These are phyloP conservation scores for Irpex sp. DNA, from an alignment of 1,284 basidiomycete genomes.

Conservation along the genomic window DNA sequence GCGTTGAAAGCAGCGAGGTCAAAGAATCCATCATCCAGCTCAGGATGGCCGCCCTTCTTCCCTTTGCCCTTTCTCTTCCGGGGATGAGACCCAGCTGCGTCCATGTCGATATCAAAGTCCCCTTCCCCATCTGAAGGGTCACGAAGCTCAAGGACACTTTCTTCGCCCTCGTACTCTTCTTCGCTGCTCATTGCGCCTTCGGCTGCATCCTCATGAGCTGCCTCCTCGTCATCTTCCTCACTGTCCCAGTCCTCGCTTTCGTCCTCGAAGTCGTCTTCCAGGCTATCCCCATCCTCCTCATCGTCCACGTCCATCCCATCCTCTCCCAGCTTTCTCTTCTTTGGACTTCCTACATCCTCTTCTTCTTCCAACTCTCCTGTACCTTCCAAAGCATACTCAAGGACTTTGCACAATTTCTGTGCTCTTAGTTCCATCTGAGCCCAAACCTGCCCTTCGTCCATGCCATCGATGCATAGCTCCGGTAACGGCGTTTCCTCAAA, in stretches of 20 bases:
- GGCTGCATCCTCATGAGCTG: constrained; percentile 26
- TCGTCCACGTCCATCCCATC: constrained; percentile 23
- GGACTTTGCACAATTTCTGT: constrained; percentile 60
- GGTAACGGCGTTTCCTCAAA: constrained; percentile 74
- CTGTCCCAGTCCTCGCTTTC: constrained; percentile 32
- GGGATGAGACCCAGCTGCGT: constrained; percentile 25
- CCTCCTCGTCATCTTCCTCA: constrained; percentile 31
- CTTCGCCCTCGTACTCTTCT: constrained; percentile 35
- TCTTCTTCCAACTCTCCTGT: constrained; percentile 30
- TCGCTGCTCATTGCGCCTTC: constrained; percentile 15
- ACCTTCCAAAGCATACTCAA: constrained; percentile 56
- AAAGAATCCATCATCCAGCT: constrained; percentile 94
- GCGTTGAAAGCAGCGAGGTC: constrained; percentile 87
- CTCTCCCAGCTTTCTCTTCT: constrained; percentile 30
- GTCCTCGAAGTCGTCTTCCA: constrained; percentile 32
- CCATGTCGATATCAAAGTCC: constrained; percentile 25
- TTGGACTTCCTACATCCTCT: constrained; percentile 16
- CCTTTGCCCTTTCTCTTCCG: constrained; percentile 21
- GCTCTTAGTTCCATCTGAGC: constrained; percentile 83
- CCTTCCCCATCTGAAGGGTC: constrained; percentile 49
- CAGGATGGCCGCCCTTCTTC: constrained; percentile 40
- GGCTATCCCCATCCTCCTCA: constrained; percentile 35
- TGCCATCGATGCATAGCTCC: constrained; percentile 76
- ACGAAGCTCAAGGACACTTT: constrained; percentile 40
- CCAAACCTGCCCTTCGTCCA: constrained; percentile 91